Evolutionary conservation across 768 basidiomycete genomes (phyloP).

Genomic region (Leccinum arenicola): DNA sequence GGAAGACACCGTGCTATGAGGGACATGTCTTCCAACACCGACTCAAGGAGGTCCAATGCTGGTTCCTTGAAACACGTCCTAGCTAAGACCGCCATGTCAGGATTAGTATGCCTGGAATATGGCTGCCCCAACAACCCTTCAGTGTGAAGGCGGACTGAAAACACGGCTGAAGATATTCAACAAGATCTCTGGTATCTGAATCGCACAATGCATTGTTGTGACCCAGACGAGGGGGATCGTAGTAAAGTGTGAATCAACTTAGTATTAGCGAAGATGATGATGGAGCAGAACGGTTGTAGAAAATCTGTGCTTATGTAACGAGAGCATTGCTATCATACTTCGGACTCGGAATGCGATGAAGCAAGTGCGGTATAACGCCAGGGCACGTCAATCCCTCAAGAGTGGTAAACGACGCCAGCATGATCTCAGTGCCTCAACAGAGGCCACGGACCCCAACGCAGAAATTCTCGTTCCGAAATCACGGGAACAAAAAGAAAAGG

Average conservation of each 20-base stretch:
- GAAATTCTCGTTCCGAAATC: slow-evolving; percentile 57
- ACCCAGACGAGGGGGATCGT: too few relatives aligned
- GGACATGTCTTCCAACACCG: not conserved
- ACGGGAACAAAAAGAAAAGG: slow-evolving; percentile 56
- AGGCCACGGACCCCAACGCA: slow-evolving; percentile 52
- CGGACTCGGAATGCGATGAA: slow-evolving; percentile 14
- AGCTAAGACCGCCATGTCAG: not conserved
- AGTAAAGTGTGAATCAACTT: too few relatives aligned
- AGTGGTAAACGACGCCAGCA: slow-evolving; percentile 51
- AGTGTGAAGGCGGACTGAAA: not conserved
- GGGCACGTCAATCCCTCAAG: slow-evolving; percentile 66
- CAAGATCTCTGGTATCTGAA: not conserved
- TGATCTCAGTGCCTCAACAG: slow-evolving; percentile 20
- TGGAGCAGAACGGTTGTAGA: too few relatives aligned
- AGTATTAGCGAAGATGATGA: too few relatives aligned
- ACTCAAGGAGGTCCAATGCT: not conserved
- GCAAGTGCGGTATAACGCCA: slow-evolving; percentile 49
- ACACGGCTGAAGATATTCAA: not conserved
- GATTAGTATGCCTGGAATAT: not conserved
- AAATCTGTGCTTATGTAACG: slow-evolving; percentile 2
- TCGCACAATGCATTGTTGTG: too few relatives aligned
- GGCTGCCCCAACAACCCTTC: too few relatives aligned
- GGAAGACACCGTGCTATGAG: not conserved
- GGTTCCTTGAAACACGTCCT: not conserved
- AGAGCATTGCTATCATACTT: too few relatives aligned